These are phyloP conservation scores for Psidium friedrichsthalianum DNA, from an alignment of 345 rosid species.

Conservation along the genomic window DNA sequence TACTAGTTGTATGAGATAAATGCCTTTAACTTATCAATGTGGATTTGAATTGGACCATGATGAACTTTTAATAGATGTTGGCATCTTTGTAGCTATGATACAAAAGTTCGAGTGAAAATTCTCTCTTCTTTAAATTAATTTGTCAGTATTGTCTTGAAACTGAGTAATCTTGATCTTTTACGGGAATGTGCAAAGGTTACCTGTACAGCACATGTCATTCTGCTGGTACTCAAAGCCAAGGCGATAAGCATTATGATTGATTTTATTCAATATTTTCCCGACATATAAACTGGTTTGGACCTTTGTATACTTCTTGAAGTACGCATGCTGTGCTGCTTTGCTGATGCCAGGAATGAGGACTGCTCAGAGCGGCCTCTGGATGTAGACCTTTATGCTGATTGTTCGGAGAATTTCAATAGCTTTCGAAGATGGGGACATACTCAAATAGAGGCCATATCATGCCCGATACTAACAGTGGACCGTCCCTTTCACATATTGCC, in stretches of 20 bases:
- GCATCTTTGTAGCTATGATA: not conserved
- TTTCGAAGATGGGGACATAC: constrained; percentile 30
- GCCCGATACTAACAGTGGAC: constrained; percentile 22
- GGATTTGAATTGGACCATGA: not conserved
- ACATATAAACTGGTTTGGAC: not conserved
- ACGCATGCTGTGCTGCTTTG: not conserved
- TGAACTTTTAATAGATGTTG: not conserved
- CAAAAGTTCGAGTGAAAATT: not conserved
- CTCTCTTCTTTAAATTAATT: not conserved
- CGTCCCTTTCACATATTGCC: constrained; percentile 19
- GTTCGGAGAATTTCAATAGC: not conserved
- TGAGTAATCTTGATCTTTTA: not conserved
- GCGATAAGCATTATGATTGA: not conserved
- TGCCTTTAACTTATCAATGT: not conserved
- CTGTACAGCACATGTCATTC: not conserved
- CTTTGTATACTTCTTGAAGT: not conserved
- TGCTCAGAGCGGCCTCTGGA: not conserved
- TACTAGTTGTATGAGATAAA: not conserved
- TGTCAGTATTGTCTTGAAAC: not conserved
- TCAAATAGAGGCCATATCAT: constrained; percentile 19
- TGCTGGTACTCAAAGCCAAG: not conserved
- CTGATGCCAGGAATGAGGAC: not conserved
- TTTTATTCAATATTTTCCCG: not conserved
- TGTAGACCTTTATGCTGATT: not conserved
- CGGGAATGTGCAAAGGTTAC: not conserved